A percentile compares a stretch with the other conserved stretches of the same genome.
Evolutionary conservation across 148 eudicot species (phyloP).

Genomic region (Rhododendron mucronatum): DNA sequence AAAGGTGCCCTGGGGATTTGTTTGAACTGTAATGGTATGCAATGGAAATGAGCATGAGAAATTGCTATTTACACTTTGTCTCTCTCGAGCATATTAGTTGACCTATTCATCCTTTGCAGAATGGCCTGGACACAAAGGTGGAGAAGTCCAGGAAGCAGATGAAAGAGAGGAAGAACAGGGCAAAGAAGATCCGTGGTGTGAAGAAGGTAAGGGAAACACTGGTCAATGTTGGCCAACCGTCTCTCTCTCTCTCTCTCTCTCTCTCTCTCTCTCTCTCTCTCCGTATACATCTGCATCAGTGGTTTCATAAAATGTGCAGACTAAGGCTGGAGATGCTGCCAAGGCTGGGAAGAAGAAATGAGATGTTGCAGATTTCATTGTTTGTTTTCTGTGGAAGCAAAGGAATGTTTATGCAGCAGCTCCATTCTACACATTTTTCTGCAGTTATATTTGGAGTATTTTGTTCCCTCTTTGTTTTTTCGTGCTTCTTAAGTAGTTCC

Average conservation of each 20-base stretch:
- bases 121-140: slow-evolving; percentile 74
- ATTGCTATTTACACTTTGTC: background rate
- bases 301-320: slow-evolving; percentile 12
- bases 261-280: background rate
- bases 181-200: slow-evolving; percentile 83
- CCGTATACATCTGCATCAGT: background rate
- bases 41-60: background rate
- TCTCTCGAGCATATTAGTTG: background rate
- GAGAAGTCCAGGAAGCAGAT: slow-evolving; percentile 82
- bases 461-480: background rate
- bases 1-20: background rate
- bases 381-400: background rate
- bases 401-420: background rate
- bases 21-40: background rate
- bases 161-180: slow-evolving; percentile 85
- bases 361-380: slow-evolving; percentile 5
- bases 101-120: slow-evolving; percentile 27
- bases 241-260: background rate
- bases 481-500: background rate
- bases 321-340: slow-evolving; percentile 63
- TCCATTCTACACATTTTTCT: background rate
- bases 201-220: slow-evolving; percentile 48
- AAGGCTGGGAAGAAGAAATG: slow-evolving; percentile 59
- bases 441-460: background rate
- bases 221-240: background rate